Percentiles rank a stretch among this genome's conserved stretches.
Conservation (phyloP, 2,329 filamentous ascomycete species). For the Colletotrichum sp. region DNA sequence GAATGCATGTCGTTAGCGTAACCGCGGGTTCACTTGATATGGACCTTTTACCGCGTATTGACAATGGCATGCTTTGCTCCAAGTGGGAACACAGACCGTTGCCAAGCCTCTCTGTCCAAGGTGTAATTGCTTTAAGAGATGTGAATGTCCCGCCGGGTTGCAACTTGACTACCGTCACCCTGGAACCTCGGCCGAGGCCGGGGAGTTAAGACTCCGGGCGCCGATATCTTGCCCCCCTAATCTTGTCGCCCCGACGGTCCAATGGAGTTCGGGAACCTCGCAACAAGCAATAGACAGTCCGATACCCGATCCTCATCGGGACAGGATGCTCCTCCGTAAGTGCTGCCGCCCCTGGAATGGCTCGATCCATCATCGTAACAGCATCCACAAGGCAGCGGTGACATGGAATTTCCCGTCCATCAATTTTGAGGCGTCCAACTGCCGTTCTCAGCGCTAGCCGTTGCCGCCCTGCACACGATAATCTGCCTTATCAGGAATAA, state of each 20-base stretch:
- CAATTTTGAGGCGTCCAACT: background rate
- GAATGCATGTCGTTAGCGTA: background rate
- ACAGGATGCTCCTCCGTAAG: background rate
- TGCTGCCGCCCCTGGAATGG: background rate
- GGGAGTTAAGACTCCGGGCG: background rate
- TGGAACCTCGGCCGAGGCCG: background rate
- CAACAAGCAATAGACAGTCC: background rate
- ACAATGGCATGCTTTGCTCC: background rate
- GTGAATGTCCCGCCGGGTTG: background rate
- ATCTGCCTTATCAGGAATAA: background rate
- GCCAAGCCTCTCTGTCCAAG: background rate
- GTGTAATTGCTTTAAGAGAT: background rate
- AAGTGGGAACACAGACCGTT: background rate
- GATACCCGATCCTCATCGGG: background rate
- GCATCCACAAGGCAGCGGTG: background rate
- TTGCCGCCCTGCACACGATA: background rate
- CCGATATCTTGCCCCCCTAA: slow-evolving; percentile 3
- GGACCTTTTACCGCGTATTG: background rate
- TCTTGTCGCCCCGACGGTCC: background rate
- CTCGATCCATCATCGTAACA: background rate
- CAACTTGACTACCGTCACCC: background rate
- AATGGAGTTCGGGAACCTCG: background rate
- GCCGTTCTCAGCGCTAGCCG: background rate
- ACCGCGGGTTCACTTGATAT: background rate
- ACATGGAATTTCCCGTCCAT: background rate